Conservation (phyloP, 2,329 filamentous ascomycete species). For the Pyrenochaeta sp. region DNA sequence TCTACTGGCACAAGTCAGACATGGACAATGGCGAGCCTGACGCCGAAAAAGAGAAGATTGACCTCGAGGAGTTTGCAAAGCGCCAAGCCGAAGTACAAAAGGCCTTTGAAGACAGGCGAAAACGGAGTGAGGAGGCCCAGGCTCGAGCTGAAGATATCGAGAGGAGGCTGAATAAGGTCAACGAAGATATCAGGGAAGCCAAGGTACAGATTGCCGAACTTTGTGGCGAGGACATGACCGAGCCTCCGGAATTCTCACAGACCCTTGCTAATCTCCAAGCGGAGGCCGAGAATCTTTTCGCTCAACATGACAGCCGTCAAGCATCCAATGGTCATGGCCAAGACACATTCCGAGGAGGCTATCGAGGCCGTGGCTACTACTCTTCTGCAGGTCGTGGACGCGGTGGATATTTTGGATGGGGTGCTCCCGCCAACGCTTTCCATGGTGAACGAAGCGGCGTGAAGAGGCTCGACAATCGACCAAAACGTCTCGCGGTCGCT, state of each 20-base stretch:
- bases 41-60: constrained; percentile 60
- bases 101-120: constrained; percentile 69
- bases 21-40: constrained; percentile 27
- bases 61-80: constrained; percentile 72
- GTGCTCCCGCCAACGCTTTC: constrained; percentile 37
- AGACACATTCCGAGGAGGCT: constrained; percentile 39
- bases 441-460: constrained; percentile 54
- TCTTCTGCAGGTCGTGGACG: constrained; percentile 17
- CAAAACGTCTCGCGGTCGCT: constrained; percentile 70
- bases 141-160: constrained; percentile 70
- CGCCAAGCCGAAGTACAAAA: constrained; percentile 77
- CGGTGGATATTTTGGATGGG: constrained; percentile 53
- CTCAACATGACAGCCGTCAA: constrained; percentile 56
- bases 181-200: constrained; percentile 69
- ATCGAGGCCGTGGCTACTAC: constrained; percentile 49
- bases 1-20: constrained; percentile 73
- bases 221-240: constrained; percentile 28
- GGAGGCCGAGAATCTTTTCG: constrained; percentile 70
- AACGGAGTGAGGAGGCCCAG: constrained; percentile 69
- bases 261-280: constrained; percentile 35
- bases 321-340: constrained; percentile 27
- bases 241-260: constrained; percentile 21
- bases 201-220: constrained; percentile 67
- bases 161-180: constrained; percentile 67
- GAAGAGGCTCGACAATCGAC: constrained; percentile 76